Evolutionary conservation across 148 eudicot genomes (phyloP), one percentile per base, ranked within the genome.

Genomic region (Selenicereus undatus): DNA sequence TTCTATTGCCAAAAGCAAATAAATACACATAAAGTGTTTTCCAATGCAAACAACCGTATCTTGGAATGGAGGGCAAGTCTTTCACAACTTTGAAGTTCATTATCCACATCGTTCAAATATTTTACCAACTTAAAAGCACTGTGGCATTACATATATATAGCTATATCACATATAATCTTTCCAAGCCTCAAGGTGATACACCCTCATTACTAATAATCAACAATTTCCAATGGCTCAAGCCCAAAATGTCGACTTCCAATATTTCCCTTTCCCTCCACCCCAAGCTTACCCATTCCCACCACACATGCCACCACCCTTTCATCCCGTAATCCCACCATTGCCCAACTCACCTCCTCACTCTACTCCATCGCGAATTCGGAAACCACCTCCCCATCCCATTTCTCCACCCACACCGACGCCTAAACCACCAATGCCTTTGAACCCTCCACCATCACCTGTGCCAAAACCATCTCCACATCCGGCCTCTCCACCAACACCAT

Each of bases 61-160:
- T 87, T 94, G 70, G 86, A 87, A 82, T 91, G 84, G 43, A 84
- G 85, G 88, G 78, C 90, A 94, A 94, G 94, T 87, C 78, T 89
- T 18, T 77, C 30, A 79, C 83, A 78, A 78, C 93, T 92, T 89
- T 75, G 51, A 92, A 89, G 89, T 80, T 74, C 71, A 27, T 66
- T 81, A 79, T 48, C 66, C 64, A 39, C 43, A 71, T 64, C 75
- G 35, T 56, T 73, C 32, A 62, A 75, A 65, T 66, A 66, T 66
- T 66, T 35, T 20, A 82, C 17, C n/a, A 11, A 79, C 30, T 74
- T 66, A 6, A 8, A 32, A 36, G 22, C 35, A 13, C 16, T 48
- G 68, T 51, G 36, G 16, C 27, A 75, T 18, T 45, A 42, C 43
- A 62, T 56, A 56, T 56, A 56, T 65, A 12, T 3, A 7, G 16